Evolutionary conservation across 2,329 filamentous ascomycete species (phyloP).

Genomic region (Penicillium sp.): DNA sequence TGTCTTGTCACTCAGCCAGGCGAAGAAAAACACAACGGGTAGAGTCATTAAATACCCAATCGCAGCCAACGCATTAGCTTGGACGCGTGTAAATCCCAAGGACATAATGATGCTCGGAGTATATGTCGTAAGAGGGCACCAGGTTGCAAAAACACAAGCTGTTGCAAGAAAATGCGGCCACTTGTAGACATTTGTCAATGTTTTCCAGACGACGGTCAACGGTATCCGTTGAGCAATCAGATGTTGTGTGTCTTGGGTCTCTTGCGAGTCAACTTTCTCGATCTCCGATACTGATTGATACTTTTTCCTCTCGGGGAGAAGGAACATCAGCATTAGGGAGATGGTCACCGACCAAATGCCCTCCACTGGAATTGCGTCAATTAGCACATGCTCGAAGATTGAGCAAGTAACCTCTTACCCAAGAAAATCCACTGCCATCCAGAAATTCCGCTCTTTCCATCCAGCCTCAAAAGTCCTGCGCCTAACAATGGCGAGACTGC

Average conservation of each 20-base stretch:
- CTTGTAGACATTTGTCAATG: constrained; percentile 46
- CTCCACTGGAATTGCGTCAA: constrained; percentile 1
- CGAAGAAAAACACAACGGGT: constrained; percentile 51
- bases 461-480: constrained; percentile 50
- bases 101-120: constrained; percentile 43
- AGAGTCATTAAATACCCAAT: constrained; percentile 47
- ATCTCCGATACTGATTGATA: neutral
- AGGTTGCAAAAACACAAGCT: constrained; percentile 54
- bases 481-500: constrained; percentile 52
- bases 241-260: neutral
- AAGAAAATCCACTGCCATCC: constrained; percentile 57
- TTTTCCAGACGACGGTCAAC: constrained; percentile 18
- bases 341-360: constrained; percentile 7
- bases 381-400: neutral
- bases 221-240: neutral
- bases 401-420: constrained; percentile 26
- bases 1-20: constrained; percentile 50
- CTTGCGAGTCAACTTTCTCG: neutral
- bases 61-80: constrained; percentile 50
- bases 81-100: constrained; percentile 48
- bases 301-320: constrained; percentile 2
- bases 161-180: constrained; percentile 54
- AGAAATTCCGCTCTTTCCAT: constrained; percentile 41
- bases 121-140: constrained; percentile 55
- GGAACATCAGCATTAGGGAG: neutral